Evolutionary conservation across 1,284 basidiomycete genomes (phyloP), one percentile per base, ranked within the genome.

Genomic region (Cerrena zonata): DNA sequence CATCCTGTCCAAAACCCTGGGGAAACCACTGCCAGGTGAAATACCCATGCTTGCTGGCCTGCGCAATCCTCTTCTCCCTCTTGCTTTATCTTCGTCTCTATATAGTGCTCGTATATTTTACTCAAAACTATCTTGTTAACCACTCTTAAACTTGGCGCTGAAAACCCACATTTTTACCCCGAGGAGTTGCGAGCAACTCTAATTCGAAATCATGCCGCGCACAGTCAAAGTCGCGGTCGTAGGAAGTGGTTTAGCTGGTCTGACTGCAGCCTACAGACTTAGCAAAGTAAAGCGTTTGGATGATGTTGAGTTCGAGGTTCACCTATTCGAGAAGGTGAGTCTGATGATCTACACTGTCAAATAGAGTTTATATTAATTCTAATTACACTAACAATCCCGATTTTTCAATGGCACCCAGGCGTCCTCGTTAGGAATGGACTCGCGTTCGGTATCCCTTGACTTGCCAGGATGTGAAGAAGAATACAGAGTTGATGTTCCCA

Each of bases 281-380:
- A 67, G 70, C 15, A 64, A 65, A 77, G 84, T 53, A 26, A 55
- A 60, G n/a, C 51, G 55, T 26, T 56, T 64, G 2, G 56, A 61
- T 5, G 69, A 70, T 47, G 68, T 78, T 5, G 59, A 74, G 2
- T 77, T 82, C 40, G 80, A 89, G 49, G 80, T 89, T 1, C 84
- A 85, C 66, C 53, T 89, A 2, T 82, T 89, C 48, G 86, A 89
- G 64, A 86, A 85, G 73, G 86, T 83, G 54, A 38, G 69, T 63
- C 4, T 12, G 19, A 34, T 13, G 18, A 15, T n/a, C n/a, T n/a
- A n/a, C n/a, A n/a, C n/a, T n/a, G n/a, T n/a, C n/a, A n/a, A n/a
- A n/a, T n/a, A n/a, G n/a, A n/a, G n/a, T n/a, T n/a, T n/a, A n/a
- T n/a, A n/a, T n/a, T n/a, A n/a, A n/a, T n/a, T n/a, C n/a, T n/a